Base-by-base conservation (phyloP, 2,329 filamentous ascomycete species). In the Fusarium sp. region DNA sequence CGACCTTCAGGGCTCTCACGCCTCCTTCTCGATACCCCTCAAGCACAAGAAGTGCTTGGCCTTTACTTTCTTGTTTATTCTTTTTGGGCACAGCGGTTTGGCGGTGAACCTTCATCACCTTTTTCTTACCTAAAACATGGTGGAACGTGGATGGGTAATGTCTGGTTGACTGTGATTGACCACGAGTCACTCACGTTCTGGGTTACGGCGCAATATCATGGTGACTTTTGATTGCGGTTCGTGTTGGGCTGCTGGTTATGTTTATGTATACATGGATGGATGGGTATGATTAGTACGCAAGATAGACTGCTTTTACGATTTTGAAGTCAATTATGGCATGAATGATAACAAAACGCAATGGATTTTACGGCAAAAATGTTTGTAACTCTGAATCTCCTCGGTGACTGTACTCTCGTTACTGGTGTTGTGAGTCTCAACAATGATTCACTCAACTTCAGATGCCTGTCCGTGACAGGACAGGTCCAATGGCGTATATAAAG, bases 201-300 rank as follows among this genome's bases (percentile, higher is more conserved):
- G 49, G 57, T 55, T 14, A 70, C 19, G 67, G 67, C 67, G 67
- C 57, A 70, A 70, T 25, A 67, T 46, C 46, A 69, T 49, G 67
- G 66, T 42, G 25, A 45, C 31, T 54, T 50, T 43, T 30, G 41
- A 42, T 46, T 48, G 65, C 21, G 54, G 53, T 10, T 25, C 45
- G 21, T 31, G 43, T 46, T 46, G 49, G 23, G 34, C 18, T 37
- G 18, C 34, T 3, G 42, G 44, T 14, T 49, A 30, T 28, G 30
- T 30, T 49, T 54, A 31, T n/a, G 37, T 58, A 31, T 41, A 45
- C 41, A 65, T 49, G 41, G 41, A 30, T 30, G 60, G 26, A 19
- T 31, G 30, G 53, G 61, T 18, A 51, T 37, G 43, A 57, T 42
- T 53, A 45, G 43, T 52, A 50, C 34, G 37, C 18, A 42, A 66